These are phyloP conservation scores for Endothia cerciana DNA, from an alignment of 2,329 filamentous ascomycete species.

Conservation along the genomic window DNA sequence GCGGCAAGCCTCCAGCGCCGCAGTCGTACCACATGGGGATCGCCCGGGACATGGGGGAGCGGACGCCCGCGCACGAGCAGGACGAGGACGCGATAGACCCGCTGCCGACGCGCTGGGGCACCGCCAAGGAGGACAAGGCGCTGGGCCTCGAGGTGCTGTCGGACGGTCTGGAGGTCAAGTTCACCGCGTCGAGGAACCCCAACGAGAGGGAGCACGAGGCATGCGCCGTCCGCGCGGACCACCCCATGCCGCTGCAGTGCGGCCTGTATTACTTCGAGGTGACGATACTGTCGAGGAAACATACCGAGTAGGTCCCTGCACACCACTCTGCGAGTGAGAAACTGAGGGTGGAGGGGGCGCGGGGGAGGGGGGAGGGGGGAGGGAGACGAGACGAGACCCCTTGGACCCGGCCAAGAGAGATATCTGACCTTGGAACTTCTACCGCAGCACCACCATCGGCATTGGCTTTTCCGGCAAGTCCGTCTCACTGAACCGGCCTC, in stretches of 20 bases:
- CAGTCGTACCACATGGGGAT: constrained; percentile 68
- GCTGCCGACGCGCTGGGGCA: constrained; percentile 81
- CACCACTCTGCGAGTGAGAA: neutral
- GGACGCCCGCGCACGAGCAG: constrained; percentile 58
- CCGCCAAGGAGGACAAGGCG: constrained; percentile 69
- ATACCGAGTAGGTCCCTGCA: constrained; percentile 57
- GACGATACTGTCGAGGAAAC: constrained; percentile 52
- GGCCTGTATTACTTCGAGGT: constrained; percentile 95
- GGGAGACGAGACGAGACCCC: no score
- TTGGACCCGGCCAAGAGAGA: neutral
- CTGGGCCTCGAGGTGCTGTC: constrained; percentile 72
- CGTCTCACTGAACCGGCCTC: constrained; percentile 57
- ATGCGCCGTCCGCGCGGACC: constrained; percentile 79
- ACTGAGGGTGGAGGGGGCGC: neutral
- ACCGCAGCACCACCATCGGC: constrained; percentile 59
- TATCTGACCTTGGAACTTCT: constrained; percentile 1
- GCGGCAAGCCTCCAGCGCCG: constrained; percentile 57
- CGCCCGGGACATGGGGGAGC: constrained; percentile 83
- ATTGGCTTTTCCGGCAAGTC: constrained; percentile 64
- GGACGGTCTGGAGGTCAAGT: constrained; percentile 74
- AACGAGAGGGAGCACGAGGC: constrained; percentile 71
- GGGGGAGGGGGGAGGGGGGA: neutral
- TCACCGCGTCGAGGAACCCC: constrained; percentile 50
- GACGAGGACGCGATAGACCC: constrained; percentile 65
- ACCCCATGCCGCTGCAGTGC: constrained; percentile 84